Conservation (phyloP, 768 basidiomycete genomes). For the Pleurotus tuber-regium region DNA sequence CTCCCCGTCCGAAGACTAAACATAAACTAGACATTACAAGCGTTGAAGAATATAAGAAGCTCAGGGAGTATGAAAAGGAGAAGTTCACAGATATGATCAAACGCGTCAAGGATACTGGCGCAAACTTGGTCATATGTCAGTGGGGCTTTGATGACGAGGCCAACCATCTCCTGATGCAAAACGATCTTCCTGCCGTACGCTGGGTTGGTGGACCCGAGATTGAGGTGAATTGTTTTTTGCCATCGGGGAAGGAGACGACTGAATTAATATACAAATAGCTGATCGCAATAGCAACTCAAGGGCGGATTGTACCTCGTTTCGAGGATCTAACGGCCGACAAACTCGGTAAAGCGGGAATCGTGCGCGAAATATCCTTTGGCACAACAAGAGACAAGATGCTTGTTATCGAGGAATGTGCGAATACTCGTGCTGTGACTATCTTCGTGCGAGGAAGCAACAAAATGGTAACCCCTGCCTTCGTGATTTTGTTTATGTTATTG, state of each 20-base stretch:
- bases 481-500: neutral
- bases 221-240: constrained; percentile 54
- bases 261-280: constrained; percentile 48
- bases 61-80: constrained; percentile 92
- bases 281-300: constrained; percentile 97
- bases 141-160: constrained; percentile 99
- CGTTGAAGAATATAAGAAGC: constrained; percentile 95
- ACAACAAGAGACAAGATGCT: constrained; percentile 99
- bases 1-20: constrained; percentile 98
- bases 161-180: constrained; percentile 97
- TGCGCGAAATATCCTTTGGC: constrained; percentile 93
- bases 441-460: constrained; percentile 98
- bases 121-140: constrained; percentile 98
- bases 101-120: constrained; percentile 92
- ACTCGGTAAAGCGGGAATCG: constrained; percentile 89
- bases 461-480: constrained; percentile 67
- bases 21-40: constrained; percentile 97
- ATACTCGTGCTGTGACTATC: constrained; percentile 92
- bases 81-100: constrained; percentile 98
- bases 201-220: constrained; percentile 99
- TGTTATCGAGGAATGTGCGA: constrained; percentile 98
- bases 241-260: neutral
- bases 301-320: constrained; percentile 96
- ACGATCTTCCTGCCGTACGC: constrained; percentile 93
- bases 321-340: constrained; percentile 92